These are phyloP conservation scores for Candolleomyces aberdarensis DNA, from an alignment of 768 basidiomycete genomes.

Conservation along the genomic window DNA sequence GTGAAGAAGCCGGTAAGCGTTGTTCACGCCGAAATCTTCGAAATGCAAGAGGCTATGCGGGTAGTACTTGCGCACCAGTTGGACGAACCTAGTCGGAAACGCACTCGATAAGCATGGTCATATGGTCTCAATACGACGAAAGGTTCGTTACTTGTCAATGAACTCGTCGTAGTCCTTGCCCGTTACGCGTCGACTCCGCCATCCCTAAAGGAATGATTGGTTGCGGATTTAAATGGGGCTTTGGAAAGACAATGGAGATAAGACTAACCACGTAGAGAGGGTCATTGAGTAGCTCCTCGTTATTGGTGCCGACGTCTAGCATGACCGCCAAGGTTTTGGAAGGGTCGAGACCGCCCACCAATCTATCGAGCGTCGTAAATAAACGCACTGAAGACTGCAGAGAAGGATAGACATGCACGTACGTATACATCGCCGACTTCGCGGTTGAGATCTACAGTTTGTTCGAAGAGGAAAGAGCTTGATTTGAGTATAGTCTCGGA, in stretches of 20 bases:
- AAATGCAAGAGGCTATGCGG: constrained; percentile 73
- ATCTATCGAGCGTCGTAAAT: constrained; percentile 26
- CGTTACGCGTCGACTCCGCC: constrained; percentile 63
- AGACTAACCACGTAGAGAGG: constrained; percentile 60
- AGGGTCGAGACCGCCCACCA: constrained; percentile 67
- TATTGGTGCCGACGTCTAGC: constrained; percentile 78
- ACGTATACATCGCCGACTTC: constrained; percentile 80
- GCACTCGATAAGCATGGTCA: background rate
- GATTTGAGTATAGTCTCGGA: background rate
- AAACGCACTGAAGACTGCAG: background rate
- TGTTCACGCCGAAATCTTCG: constrained; percentile 81
- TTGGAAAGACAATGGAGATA: background rate
- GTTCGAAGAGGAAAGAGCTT: background rate
- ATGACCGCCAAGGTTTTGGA: constrained; percentile 54
- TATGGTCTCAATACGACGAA: background rate
- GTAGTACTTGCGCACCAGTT: constrained; percentile 69
- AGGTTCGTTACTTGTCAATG: constrained; percentile 56
- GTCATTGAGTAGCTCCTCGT: constrained; percentile 59
- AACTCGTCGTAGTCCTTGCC: constrained; percentile 77
- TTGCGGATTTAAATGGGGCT: background rate
- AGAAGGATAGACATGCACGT: constrained; percentile 12
- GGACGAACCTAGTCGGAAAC: constrained; percentile 54
- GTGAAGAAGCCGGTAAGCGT: constrained; percentile 67
- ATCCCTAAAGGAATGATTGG: constrained; percentile 49
- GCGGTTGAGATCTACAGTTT: constrained; percentile 61